Conservation (phyloP, 345 rosid species). For the Gossypium mustelinum region DNA sequence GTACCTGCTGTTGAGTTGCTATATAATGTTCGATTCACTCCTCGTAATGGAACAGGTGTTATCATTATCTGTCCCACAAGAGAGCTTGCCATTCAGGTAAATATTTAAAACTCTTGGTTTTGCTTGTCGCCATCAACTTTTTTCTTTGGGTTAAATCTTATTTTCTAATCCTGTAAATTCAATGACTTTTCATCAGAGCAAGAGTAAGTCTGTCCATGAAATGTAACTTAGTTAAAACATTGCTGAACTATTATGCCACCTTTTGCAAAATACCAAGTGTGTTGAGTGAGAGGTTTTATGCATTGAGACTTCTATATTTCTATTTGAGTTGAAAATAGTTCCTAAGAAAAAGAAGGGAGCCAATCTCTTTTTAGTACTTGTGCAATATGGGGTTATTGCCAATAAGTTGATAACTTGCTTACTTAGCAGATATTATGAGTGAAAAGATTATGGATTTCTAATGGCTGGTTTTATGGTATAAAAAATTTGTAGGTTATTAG, state of each 20-base stretch:
- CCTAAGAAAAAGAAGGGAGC: background rate
- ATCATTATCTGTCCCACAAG: conserved; percentile 94
- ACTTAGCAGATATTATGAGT: background rate
- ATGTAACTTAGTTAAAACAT: background rate
- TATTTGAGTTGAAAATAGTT: background rate
- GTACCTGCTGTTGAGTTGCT: conserved; percentile 90
- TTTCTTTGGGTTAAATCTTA: background rate
- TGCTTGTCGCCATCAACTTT: background rate
- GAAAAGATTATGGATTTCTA: background rate
- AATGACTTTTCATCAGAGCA: background rate
- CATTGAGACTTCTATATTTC: background rate
- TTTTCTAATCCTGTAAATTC: background rate
- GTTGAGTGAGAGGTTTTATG: background rate
- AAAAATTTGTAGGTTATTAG: background rate
- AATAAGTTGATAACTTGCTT: background rate
- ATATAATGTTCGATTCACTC: conserved; percentile 54
- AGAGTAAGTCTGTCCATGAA: background rate
- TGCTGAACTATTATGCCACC: background rate
- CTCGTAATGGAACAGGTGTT: conserved; percentile 87
- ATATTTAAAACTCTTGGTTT: background rate
- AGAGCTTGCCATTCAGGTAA: conserved; percentile 98
- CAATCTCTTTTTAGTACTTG: background rate
- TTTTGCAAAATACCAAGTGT: background rate
- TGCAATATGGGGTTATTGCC: background rate
- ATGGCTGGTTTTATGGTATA: background rate